phyloP scores from a whole-genome alignment of 2,329 filamentous ascomycete species.

The Acarospora socialis region DNA sequence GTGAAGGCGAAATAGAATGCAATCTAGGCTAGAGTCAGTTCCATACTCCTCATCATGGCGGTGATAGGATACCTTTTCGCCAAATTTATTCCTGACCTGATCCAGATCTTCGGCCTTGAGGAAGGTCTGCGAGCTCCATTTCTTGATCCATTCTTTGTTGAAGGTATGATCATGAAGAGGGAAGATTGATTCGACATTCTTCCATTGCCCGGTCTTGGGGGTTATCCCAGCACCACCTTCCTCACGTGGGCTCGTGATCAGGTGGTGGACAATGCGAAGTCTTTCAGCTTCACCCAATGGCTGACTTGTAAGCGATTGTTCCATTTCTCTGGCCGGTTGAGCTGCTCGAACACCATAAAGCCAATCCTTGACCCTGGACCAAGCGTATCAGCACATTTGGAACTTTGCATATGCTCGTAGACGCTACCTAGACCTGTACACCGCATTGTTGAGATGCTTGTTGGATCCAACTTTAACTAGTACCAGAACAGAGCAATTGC shows the following conservation, averaged over 20 bases:
- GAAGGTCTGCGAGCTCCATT: slow-evolving; percentile 58
- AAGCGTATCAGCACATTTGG: neutral
- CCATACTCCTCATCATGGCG: neutral
- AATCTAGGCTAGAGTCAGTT: slow-evolving; percentile 35
- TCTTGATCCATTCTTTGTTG: slow-evolving; percentile 61
- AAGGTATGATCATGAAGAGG: slow-evolving; percentile 64
- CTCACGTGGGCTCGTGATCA: slow-evolving; percentile 58
- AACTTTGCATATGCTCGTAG: neutral
- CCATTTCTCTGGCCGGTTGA: slow-evolving; percentile 60
- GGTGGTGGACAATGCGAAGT: slow-evolving; percentile 71
- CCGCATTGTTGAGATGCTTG: slow-evolving; percentile 59
- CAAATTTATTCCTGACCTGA: slow-evolving; percentile 61
- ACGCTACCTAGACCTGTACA: slow-evolving; percentile 60
- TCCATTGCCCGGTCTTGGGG: slow-evolving; percentile 54
- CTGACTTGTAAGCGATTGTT: slow-evolving; percentile 52
- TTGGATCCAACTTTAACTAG: slow-evolving; percentile 71
- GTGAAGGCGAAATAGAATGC: slow-evolving; percentile 94
- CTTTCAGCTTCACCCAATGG: slow-evolving; percentile 80
- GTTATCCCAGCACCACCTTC: slow-evolving; percentile 71
- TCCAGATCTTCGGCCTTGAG: slow-evolving; percentile 54
- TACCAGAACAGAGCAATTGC: slow-evolving; percentile 59
- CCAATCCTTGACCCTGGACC: slow-evolving; percentile 71
- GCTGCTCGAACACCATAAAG: slow-evolving; percentile 71
- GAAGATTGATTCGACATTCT: slow-evolving; percentile 58
- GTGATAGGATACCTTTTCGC: slow-evolving; percentile 43